Evolutionary conservation across 2,329 filamentous ascomycete genomes (phyloP).

Genomic region (Xylaria sp.): DNA sequence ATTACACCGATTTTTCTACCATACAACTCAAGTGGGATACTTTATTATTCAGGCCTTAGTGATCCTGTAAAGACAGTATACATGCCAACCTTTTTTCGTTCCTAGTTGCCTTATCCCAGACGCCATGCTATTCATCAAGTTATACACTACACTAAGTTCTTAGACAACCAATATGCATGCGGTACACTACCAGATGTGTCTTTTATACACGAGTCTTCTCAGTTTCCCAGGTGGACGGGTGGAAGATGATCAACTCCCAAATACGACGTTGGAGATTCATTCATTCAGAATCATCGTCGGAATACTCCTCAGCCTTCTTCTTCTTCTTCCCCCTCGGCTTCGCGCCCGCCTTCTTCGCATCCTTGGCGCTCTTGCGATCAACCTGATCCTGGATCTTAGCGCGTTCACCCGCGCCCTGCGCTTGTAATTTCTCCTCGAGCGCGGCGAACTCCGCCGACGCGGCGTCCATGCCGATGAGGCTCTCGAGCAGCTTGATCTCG

Average conservation of each 20-base stretch:
- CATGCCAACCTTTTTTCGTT: neutral
- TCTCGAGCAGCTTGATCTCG: slow-evolving; percentile 95
- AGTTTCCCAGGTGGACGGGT: neutral
- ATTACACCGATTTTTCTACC: neutral
- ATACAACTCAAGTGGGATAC: neutral
- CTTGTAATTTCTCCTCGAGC: slow-evolving; percentile 73
- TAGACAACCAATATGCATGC: slow-evolving; percentile 19
- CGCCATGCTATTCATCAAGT: slow-evolving; percentile 30
- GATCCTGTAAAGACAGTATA: neutral
- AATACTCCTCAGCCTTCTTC: slow-evolving; percentile 41
- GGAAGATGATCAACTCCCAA: neutral
- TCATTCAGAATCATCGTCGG: slow-evolving; percentile 45
- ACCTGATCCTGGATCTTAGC: slow-evolving; percentile 81
- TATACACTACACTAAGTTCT: neutral
- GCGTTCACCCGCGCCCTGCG: slow-evolving; percentile 76
- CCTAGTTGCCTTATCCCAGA: slow-evolving; percentile 15
- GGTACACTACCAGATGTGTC: neutral
- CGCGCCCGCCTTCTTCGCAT: slow-evolving; percentile 55
- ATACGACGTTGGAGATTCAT: neutral
- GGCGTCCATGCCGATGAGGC: slow-evolving; percentile 83
- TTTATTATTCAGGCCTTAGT: neutral
- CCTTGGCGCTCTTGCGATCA: slow-evolving; percentile 76
- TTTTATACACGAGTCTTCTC: slow-evolving; percentile 16
- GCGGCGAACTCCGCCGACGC: slow-evolving; percentile 77
- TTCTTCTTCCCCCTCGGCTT: slow-evolving; percentile 42